phyloP scores from a whole-genome alignment of 1,284 basidiomycete species.

The Ustilago vetiveriae region DNA sequence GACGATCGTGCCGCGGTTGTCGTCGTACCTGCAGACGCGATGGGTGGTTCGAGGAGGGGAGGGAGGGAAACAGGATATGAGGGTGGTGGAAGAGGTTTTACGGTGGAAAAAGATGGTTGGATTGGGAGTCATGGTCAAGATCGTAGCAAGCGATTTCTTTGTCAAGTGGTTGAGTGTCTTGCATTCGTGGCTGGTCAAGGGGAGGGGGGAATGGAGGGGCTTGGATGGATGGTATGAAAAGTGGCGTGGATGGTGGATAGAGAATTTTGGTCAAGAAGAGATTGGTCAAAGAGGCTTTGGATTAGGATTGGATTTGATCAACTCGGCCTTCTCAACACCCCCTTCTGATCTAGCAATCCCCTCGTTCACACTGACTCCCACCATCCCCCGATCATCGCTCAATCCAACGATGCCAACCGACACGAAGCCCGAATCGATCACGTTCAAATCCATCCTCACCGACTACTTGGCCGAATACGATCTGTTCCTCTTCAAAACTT shows the following conservation, averaged over 20 bases:
- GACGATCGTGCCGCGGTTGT: slow-evolving; percentile 88
- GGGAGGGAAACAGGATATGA: slow-evolving; percentile 78
- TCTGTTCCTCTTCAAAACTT: slow-evolving; percentile 85
- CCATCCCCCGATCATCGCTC: too few relatives aligned
- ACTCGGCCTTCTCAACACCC: slow-evolving; percentile 75
- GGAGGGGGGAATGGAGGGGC: slow-evolving; percentile 83
- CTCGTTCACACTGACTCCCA: background rate
- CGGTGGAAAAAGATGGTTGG: slow-evolving; percentile 81
- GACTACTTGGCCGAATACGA: slow-evolving; percentile 84
- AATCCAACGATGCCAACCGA: too few relatives aligned
- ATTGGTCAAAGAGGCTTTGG: slow-evolving; percentile 77
- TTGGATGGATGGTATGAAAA: slow-evolving; percentile 86
- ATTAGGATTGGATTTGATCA: slow-evolving; percentile 87
- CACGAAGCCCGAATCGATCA: slow-evolving; percentile 62
- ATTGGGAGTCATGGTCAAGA: slow-evolving; percentile 43
- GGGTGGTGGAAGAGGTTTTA: slow-evolving; percentile 80
- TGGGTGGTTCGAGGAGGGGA: slow-evolving; percentile 87
- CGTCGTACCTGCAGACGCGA: slow-evolving; percentile 81
- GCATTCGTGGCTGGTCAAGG: slow-evolving; percentile 87
- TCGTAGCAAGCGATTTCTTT: slow-evolving; percentile 84
- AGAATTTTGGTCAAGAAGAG: slow-evolving; percentile 71
- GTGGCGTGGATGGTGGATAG: slow-evolving; percentile 82
- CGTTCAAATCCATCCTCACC: slow-evolving; percentile 89
- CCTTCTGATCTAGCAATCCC: background rate
- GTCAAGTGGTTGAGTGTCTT: slow-evolving; percentile 94